phyloP scores from a whole-genome alignment of 75 land plant genomes.

The Pseudotsuga menziesii region DNA sequence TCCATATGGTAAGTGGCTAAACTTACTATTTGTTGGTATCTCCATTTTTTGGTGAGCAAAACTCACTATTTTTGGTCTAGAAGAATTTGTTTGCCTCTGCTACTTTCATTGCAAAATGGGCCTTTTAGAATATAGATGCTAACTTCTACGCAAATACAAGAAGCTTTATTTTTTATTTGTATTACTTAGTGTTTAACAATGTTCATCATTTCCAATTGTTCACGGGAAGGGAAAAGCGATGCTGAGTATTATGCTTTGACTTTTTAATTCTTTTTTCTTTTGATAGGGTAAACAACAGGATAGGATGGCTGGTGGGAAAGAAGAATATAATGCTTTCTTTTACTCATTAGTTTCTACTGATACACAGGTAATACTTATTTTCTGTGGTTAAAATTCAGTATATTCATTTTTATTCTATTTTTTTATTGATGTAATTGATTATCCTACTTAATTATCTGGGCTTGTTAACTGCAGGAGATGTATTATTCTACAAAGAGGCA shows the following conservation, averaged over 20 bases:
- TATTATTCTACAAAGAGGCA: slow-evolving; percentile 96
- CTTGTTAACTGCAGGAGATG: slow-evolving; percentile 75
- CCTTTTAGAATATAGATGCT: not conserved
- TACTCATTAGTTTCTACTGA: slow-evolving; percentile 97
- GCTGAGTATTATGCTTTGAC: not conserved
- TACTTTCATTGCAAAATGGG: too few species aligned
- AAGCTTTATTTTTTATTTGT: not conserved
- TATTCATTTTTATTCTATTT: not conserved
- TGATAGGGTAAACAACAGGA: slow-evolving; percentile 82
- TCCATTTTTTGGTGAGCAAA: too few species aligned
- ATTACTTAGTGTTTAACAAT: not conserved
- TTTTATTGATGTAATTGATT: not conserved
- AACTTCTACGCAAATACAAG: not conserved
- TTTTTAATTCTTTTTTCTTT: not conserved
- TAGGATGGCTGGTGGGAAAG: slow-evolving; percentile 93
- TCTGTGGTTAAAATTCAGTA: not conserved
- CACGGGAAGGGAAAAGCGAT: not conserved
- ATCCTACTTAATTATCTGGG: not conserved
- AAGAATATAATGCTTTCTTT: slow-evolving; percentile 98
- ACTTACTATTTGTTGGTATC: too few species aligned
- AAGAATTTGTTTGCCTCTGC: too few species aligned
- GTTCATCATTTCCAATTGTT: not conserved
- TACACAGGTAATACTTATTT: slow-evolving; percentile 59
- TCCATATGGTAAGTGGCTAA: too few species aligned
- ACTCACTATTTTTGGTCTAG: too few species aligned